Base-by-base conservation (phyloP, 1,284 basidiomycete genomes). In the Tilletia walkeri region DNA sequence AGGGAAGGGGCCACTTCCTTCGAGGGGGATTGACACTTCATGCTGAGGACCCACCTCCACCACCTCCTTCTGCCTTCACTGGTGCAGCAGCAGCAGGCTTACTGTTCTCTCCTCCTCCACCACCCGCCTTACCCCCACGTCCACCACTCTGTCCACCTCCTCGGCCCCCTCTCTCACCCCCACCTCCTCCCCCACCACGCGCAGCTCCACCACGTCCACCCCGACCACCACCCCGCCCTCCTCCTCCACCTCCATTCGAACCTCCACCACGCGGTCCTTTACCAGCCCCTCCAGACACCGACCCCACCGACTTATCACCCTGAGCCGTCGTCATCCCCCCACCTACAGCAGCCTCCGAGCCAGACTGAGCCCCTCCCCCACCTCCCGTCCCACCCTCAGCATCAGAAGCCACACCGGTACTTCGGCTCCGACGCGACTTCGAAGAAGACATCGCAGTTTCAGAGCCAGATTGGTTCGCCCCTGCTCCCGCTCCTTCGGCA, bases 121-220 rank as follows among this genome's bases (percentile, higher is more conserved):
- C 30, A 18, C 59, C 59, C 14, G 59, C 30, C 59, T 66, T 36
- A 6, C 65, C 65, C 14, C 65, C 45, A n/a, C 65, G 20, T 38
- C 65, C 65, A 34, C 65, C 65, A 30, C 24, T 18, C 18, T 34
- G n/a, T 10, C 65, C 65, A n/a, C 65, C 65, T 50, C 48, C 65
- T 36, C 30, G 36, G 20, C 48, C 65, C 7, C 45, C 65, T 10
- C 53, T 34, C 38, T 65, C 30, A 14, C 63, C 63, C 38, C 63
- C 63, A 48, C 63, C 63, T 12, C 63, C 30, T 39, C 63, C 63
- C n/a, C 63, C 39, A 20, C 65, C 39, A 66, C 39, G 65, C 39
- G 34, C 39, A 34, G 38, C 45, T 12, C 41, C 65, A 5, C 65
- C 65, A 2, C 65, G 48, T 36, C 45, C 65, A 48, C 65, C 65